These are phyloP conservation scores for Diplodia intermedia DNA, from an alignment of 2,329 filamentous ascomycete genomes.

Conservation along the genomic window DNA sequence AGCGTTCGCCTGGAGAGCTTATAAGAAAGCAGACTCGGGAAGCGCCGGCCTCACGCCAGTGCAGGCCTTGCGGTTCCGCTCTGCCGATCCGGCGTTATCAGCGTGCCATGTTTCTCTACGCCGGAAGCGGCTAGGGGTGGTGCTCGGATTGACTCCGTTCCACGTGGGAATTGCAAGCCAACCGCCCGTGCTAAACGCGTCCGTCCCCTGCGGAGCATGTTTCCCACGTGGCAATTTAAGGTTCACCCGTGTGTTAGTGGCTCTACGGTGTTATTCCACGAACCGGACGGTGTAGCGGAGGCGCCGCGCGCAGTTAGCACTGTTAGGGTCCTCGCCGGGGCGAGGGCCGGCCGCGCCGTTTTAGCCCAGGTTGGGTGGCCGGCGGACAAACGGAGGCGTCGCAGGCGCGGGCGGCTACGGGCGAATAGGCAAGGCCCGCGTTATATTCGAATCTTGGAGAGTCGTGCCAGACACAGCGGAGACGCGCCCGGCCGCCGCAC, in stretches of 20 bases:
- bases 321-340: neutral
- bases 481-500: neutral
- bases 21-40: slow-evolving; percentile 15
- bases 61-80: slow-evolving; percentile 18
- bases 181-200: neutral
- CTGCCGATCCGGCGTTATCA: slow-evolving; percentile 24
- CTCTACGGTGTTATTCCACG: slow-evolving; percentile 23
- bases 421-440: neutral
- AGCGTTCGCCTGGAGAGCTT: neutral
- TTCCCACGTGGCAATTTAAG: slow-evolving; percentile 27
- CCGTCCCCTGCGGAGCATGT: neutral
- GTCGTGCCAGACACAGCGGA: neutral
- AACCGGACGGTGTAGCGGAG: neutral
- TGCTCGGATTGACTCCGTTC: slow-evolving; percentile 4
- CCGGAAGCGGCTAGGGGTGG: slow-evolving; percentile 9
- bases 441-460: neutral
- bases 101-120: slow-evolving; percentile 16
- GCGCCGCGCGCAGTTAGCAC: neutral
- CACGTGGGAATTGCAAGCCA: slow-evolving; percentile 16
- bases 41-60: slow-evolving; percentile 11
- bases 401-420: neutral
- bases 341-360: neutral
- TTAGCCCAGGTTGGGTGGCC: neutral
- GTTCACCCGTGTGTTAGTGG: slow-evolving; percentile 23
- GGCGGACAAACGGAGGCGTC: slow-evolving; percentile 14